Evolutionary conservation across 164 flowering plant species (phyloP).

Genomic region (Magnolia changhungtana): DNA sequence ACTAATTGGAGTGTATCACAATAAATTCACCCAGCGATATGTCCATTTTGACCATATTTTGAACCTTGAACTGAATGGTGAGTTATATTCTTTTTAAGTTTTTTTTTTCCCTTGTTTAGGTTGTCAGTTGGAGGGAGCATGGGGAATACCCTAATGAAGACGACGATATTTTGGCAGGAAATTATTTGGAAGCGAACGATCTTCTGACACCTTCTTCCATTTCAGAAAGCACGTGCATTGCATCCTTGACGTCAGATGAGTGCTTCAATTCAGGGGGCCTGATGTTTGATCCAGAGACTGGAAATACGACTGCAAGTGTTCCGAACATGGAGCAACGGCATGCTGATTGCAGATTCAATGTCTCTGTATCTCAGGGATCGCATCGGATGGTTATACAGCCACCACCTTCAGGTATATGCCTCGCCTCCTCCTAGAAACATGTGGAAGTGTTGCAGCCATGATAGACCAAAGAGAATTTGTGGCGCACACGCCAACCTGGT

Average conservation of each 20-base stretch:
- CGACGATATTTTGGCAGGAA: constrained; percentile 16
- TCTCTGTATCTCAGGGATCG: not conserved
- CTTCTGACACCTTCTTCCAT: constrained; percentile 40
- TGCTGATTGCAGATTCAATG: not conserved
- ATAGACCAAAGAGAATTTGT: too few species aligned
- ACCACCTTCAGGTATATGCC: constrained; percentile 26
- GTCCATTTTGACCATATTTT: not conserved
- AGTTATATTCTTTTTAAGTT: not conserved
- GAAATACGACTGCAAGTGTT: constrained; percentile 12
- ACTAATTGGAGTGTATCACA: too few species aligned
- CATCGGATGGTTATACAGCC: constrained; percentile 24
- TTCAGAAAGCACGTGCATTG: constrained; percentile 43
- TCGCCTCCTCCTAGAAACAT: not conserved
- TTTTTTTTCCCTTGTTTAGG: constrained; percentile 4
- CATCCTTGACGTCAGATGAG: constrained; percentile 44
- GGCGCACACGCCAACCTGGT: too few species aligned
- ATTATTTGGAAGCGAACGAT: constrained; percentile 45
- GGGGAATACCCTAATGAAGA: constrained; percentile 13
- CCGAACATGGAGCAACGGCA: not conserved
- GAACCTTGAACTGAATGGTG: not conserved
- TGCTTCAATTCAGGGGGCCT: constrained; percentile 37
- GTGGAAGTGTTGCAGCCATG: not conserved
- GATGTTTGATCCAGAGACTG: constrained; percentile 30
- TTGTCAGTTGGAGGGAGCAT: constrained; percentile 1
- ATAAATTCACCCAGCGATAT: too few species aligned